Evolutionary conservation across 192 early-diverging fungal species (phyloP).

Genomic region (Dispira simplex): DNA sequence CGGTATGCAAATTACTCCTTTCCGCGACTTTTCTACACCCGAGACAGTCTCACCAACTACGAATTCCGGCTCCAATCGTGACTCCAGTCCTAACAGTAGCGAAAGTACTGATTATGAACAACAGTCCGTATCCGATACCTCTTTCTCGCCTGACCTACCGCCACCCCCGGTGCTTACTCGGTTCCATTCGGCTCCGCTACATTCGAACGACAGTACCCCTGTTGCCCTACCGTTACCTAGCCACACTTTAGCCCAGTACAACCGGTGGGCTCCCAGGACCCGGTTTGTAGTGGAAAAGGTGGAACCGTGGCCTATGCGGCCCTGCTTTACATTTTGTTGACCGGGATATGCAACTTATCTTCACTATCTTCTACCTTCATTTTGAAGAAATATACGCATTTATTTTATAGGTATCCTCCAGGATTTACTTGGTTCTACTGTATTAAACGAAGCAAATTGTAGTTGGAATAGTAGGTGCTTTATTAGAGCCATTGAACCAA

Average conservation of each 20-base stretch:
- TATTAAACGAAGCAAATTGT: no score
- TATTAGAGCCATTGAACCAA: no score
- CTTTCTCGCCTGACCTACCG: neutral
- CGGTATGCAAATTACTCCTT: no score
- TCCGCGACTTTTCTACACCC: no score
- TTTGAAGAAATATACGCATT: no score
- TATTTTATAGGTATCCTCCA: no score
- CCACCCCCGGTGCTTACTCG: neutral
- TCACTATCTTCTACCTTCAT: no score
- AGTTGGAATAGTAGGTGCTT: no score
- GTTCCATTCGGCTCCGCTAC: neutral
- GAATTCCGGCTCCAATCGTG: neutral
- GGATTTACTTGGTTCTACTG: no score
- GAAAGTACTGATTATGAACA: neutral
- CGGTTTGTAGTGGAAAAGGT: constrained; percentile 1
- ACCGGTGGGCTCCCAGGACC: neutral
- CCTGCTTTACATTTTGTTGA: neutral
- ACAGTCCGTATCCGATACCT: neutral
- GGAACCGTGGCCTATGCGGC: neutral
- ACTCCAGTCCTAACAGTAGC: neutral
- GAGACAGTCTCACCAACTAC: no score
- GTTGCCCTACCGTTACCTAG: neutral
- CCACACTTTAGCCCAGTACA: neutral
- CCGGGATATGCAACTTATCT: no score
- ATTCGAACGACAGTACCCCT: neutral